Evolutionary conservation across 2,329 filamentous ascomycete species (phyloP).

Genomic region (Chalara sp.): DNA sequence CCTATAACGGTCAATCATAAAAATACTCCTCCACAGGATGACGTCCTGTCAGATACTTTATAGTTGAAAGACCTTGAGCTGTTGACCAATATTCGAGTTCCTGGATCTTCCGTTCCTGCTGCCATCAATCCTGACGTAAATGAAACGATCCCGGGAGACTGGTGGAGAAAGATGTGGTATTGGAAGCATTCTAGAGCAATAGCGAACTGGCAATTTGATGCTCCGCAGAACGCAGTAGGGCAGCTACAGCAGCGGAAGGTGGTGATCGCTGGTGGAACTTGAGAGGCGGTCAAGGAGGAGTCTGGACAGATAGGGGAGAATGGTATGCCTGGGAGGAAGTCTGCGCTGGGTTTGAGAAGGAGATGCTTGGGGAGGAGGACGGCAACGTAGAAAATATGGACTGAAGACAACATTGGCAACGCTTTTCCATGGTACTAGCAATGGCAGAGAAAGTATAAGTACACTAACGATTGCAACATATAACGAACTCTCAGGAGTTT

Average conservation of each 20-base stretch:
- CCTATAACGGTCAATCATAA: constrained; percentile 3
- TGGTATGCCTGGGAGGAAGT: constrained; percentile 44
- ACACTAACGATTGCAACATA: too few species aligned
- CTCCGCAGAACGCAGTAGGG: constrained; percentile 22
- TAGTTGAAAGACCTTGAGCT: constrained; percentile 5
- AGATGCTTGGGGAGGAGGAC: constrained; percentile 31
- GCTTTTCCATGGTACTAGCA: too few species aligned
- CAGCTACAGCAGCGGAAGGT: constrained; percentile 32
- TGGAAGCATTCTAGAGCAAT: constrained; percentile 3
- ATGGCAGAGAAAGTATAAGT: too few species aligned
- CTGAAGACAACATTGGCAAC: too few species aligned
- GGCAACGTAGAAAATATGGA: neutral
- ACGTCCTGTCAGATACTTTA: constrained; percentile 3
- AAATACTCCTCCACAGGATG: constrained; percentile 6
- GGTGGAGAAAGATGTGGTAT: constrained; percentile 12
- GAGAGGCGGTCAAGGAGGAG: constrained; percentile 43
- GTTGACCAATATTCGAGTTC: constrained; percentile 8
- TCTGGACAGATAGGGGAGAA: constrained; percentile 39
- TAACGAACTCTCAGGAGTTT: too few species aligned
- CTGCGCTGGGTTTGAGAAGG: constrained; percentile 36
- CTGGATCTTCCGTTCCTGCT: constrained; percentile 5
- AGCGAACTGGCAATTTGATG: constrained; percentile 12
- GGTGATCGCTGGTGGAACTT: constrained; percentile 41
- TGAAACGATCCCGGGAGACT: neutral
- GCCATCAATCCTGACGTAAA: constrained; percentile 4